phyloP scores from a whole-genome alignment of 73 alveolate genomes.

The Paraurostyla sp. region DNA sequence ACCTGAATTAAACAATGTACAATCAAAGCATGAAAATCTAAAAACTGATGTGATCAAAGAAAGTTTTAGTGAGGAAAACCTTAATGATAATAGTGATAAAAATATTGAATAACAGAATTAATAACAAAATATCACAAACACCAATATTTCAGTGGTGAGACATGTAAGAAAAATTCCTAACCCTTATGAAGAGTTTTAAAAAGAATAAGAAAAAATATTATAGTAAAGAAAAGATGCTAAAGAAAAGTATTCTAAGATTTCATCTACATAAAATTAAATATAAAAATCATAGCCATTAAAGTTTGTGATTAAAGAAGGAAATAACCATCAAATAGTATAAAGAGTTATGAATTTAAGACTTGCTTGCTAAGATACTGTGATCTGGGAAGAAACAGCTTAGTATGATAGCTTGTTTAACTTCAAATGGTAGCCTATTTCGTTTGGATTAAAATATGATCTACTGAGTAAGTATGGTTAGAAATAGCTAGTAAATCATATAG shows the following conservation, averaged over 20 bases:
- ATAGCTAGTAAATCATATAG: conserved; percentile 55
- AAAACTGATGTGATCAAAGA: conserved; percentile 12
- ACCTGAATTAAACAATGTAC: too few species aligned
- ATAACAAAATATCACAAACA: too few species aligned
- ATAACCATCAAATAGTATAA: conserved; percentile 5
- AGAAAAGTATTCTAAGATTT: conserved; percentile 44
- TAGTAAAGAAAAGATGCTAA: conserved; percentile 50
- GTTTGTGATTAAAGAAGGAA: conserved; percentile 52
- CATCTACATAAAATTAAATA: not conserved
- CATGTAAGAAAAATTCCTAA: conserved; percentile 29
- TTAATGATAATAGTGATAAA: not conserved
- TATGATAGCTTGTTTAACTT: conserved; percentile 61
- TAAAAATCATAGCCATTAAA: conserved; percentile 6
- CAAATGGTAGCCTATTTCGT: conserved; percentile 70
- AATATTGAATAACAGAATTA: too few species aligned
- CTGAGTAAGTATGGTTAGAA: conserved; percentile 50
- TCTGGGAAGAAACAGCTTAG: conserved; percentile 26
- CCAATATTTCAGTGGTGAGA: too few species aligned
- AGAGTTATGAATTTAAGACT: conserved; percentile 34
- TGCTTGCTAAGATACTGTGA: not conserved
- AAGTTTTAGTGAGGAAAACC: conserved; percentile 38
- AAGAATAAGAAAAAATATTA: conserved; percentile 38
- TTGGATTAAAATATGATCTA: conserved; percentile 61
- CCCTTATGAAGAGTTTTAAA: conserved; percentile 12
- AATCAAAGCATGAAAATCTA: too few species aligned